These are phyloP conservation scores for Hypoxylon crocopeplum DNA, from an alignment of 495 filamentous ascomycete species.

Conservation along the genomic window DNA sequence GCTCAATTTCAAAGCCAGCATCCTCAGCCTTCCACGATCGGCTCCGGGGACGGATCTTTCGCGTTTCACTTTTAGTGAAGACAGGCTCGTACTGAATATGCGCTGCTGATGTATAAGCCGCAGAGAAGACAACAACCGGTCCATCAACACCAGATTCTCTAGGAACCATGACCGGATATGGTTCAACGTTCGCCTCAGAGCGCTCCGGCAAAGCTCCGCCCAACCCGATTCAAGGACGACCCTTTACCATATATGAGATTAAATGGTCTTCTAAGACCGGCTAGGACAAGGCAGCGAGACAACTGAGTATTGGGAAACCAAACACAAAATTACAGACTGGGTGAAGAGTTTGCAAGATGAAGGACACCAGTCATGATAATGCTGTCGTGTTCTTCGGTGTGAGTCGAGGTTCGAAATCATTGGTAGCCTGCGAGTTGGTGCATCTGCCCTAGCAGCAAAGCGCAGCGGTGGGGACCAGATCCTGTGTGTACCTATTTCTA, in stretches of 20 bases:
- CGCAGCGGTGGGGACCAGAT: slow-evolving; percentile 34
- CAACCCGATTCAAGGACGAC: slow-evolving; percentile 15
- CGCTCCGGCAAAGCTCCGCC: slow-evolving; percentile 12
- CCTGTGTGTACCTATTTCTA: slow-evolving; percentile 17
- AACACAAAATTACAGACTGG: slow-evolving; percentile 1
- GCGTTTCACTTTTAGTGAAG: too few species aligned
- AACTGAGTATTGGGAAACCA: not conserved
- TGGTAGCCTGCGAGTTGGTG: slow-evolving; percentile 21
- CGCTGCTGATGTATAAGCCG: slow-evolving; percentile 1
- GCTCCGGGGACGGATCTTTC: slow-evolving; percentile 5
- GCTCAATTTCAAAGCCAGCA: too few species aligned
- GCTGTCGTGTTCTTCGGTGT: slow-evolving; percentile 40
- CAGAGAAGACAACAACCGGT: slow-evolving; percentile 1
- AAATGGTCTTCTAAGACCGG: not conserved
- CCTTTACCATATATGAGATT: slow-evolving; percentile 8
- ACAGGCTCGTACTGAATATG: slow-evolving; percentile 3
- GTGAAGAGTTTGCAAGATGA: slow-evolving; percentile 11
- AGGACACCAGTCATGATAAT: slow-evolving; percentile 26
- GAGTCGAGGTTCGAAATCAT: slow-evolving; percentile 23
- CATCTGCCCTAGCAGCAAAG: slow-evolving; percentile 19
- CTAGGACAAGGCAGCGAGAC: not conserved
- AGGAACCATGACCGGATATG: slow-evolving; percentile 11
- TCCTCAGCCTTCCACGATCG: not conserved
- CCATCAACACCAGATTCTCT: not conserved
- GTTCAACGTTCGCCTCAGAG: slow-evolving; percentile 1